These are phyloP conservation scores for Onygena corvina DNA, from an alignment of 2,329 filamentous ascomycete species.

Conservation along the genomic window DNA sequence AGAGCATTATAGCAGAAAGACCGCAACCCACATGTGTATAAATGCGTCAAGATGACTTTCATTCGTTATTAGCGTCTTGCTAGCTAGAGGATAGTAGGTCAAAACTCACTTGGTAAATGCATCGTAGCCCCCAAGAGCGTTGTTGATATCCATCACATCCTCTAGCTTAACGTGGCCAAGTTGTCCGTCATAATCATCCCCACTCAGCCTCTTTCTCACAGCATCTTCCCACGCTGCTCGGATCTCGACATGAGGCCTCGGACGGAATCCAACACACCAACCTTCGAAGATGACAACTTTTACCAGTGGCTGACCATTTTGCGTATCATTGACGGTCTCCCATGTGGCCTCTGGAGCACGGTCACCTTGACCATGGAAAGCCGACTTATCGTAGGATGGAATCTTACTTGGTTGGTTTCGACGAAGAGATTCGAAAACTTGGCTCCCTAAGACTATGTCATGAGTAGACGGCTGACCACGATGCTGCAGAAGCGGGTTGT, in stretches of 20 bases:
- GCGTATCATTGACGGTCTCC: conserved; percentile 38
- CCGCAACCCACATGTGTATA: conserved; percentile 45
- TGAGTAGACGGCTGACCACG: conserved; percentile 77
- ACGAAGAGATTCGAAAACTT: conserved; percentile 51
- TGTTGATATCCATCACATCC: conserved; percentile 48
- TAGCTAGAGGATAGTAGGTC: conserved; percentile 1
- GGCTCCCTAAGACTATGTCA: conserved; percentile 53
- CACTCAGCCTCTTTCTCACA: conserved; percentile 35
- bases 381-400: conserved; percentile 74
- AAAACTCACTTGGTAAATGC: conserved; percentile 41
- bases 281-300: conserved; percentile 73
- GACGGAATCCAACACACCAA: conserved; percentile 78
- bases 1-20: conserved; percentile 4
- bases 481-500: conserved; percentile 66
- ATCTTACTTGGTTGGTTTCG: conserved; percentile 45
- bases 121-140: conserved; percentile 47
- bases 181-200: conserved; percentile 37
- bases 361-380: conserved; percentile 64
- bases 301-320: conserved; percentile 26
- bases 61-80: conserved; percentile 13
- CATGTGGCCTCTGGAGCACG: conserved; percentile 52
- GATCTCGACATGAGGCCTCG: conserved; percentile 45
- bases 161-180: conserved; percentile 44
- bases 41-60: conserved; percentile 48
- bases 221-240: conserved; percentile 44